A percentile compares a stretch with the other conserved stretches of the same genome.
phyloP scores from a whole-genome alignment of 345 rosid species.

The Balakata baccata region DNA sequence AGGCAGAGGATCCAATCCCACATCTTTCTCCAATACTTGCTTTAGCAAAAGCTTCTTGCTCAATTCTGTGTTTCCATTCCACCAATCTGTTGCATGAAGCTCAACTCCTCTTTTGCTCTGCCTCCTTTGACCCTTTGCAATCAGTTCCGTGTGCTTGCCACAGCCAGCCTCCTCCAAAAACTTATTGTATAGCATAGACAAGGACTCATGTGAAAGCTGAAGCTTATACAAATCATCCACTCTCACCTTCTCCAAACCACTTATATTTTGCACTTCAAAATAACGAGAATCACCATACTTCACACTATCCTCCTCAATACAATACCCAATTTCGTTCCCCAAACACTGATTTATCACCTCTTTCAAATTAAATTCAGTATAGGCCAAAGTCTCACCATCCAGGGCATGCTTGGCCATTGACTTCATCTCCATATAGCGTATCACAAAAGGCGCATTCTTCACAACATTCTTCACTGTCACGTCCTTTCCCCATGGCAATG shows the following conservation, averaged over 20 bases:
- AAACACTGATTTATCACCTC: conserved; percentile 45
- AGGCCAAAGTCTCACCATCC: conserved; percentile 6
- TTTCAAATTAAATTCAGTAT: conserved; percentile 27
- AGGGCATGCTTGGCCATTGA: conserved; percentile 40
- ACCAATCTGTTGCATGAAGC: conserved; percentile 50
- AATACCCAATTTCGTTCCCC: conserved; percentile 38
- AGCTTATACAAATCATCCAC: conserved; percentile 22
- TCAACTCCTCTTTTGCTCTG: conserved; percentile 21
- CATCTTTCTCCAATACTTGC: conserved; percentile 66
- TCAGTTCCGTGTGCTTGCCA: conserved; percentile 12
- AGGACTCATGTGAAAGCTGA: conserved; percentile 47
- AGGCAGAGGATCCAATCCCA: conserved; percentile 63
- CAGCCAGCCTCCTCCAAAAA: conserved; percentile 30
- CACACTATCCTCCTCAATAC: conserved; percentile 19
- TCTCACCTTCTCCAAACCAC: conserved; percentile 1
- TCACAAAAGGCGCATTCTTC: conserved; percentile 51
- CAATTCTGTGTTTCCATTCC: conserved; percentile 71
- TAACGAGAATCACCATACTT: conserved; percentile 28
- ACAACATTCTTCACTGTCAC: conserved; percentile 62
- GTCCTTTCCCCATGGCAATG: conserved; percentile 83
- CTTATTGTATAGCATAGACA: conserved; percentile 43
- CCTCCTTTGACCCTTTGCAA: conserved; percentile 11
- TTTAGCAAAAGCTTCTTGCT: conserved; percentile 65
- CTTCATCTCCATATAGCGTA: conserved; percentile 70
- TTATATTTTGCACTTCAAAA: conserved; percentile 31